These are phyloP conservation scores for Yamadazyma diddensiae DNA, from an alignment of 1,139 yeast genomes.

Conservation along the genomic window DNA sequence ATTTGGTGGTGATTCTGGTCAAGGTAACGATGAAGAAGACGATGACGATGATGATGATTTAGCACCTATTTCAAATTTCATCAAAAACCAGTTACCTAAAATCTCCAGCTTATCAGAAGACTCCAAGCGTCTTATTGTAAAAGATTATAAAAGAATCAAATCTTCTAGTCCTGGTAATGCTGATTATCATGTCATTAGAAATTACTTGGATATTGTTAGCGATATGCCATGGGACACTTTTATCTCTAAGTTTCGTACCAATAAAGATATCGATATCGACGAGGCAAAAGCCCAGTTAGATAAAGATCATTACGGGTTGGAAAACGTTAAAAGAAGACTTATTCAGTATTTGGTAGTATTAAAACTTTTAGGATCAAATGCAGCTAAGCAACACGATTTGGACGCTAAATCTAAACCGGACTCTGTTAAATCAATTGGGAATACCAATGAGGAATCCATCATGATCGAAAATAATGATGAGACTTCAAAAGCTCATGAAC, in stretches of 20 bases:
- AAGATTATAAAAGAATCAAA: slow-evolving; percentile 62
- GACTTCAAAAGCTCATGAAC: slow-evolving; percentile 25
- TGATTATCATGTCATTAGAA: slow-evolving; percentile 70
- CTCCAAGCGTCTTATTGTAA: slow-evolving; percentile 55
- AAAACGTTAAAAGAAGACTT: slow-evolving; percentile 75
- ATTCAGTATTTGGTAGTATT: slow-evolving; percentile 80
- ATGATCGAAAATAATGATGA: slow-evolving; percentile 40
- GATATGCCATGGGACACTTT: slow-evolving; percentile 63
- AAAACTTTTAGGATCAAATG: slow-evolving; percentile 53
- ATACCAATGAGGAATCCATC: slow-evolving; percentile 14
- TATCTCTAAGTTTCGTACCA: slow-evolving; percentile 36
- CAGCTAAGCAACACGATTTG: slow-evolving; percentile 24
- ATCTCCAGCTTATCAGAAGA: slow-evolving; percentile 40
- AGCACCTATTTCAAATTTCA: slow-evolving; percentile 41
- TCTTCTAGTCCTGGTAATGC: slow-evolving; percentile 66
- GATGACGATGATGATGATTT: slow-evolving; percentile 46
- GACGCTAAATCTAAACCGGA: slow-evolving; percentile 12
- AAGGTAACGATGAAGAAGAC: slow-evolving; percentile 28
- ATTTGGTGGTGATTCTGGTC: slow-evolving; percentile 13
- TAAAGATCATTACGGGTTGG: slow-evolving; percentile 81
- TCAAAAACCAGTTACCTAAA: slow-evolving; percentile 44
- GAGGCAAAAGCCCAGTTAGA: slow-evolving; percentile 63
- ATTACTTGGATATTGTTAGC: slow-evolving; percentile 66
- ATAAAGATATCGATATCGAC: slow-evolving; percentile 48
- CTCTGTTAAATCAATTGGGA: slow-evolving; percentile 4